Conservation (phyloP, 768 basidiomycete species). For the Coprinopsis cinerea region DNA sequence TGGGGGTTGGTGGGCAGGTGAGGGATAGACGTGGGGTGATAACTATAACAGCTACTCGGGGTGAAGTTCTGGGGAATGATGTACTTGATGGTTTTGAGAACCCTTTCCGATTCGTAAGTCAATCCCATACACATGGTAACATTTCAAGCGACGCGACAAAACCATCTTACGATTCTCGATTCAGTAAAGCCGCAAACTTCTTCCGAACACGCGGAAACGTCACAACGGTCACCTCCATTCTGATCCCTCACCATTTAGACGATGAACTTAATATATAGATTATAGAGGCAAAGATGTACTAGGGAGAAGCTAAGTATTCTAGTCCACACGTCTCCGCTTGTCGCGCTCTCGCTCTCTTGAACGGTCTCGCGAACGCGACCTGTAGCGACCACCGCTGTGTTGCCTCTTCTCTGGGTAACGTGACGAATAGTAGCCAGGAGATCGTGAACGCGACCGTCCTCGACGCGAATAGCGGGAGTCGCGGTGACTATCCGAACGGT, state of each 20-base stretch:
- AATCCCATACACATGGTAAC: no score
- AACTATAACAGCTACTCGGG: no score
- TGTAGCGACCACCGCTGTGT: conserved; percentile 20
- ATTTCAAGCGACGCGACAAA: neutral
- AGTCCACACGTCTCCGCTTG: conserved; percentile 56
- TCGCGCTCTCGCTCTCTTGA: conserved; percentile 29
- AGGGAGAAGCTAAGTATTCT: conserved; percentile 13
- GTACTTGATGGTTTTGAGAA: neutral
- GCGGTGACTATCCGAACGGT: conserved; percentile 16
- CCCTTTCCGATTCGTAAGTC: no score
- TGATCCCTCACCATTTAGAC: no score
- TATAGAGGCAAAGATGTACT: no score
- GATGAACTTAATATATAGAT: no score
- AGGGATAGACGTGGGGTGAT: neutral
- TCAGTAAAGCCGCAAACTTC: no score
- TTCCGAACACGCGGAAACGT: no score
- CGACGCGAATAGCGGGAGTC: conserved; percentile 15
- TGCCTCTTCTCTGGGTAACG: conserved; percentile 20
- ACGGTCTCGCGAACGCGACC: conserved; percentile 23
- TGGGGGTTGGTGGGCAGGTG: neutral
- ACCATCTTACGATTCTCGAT: no score
- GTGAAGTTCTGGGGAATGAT: no score
- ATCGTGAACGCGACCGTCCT: conserved; percentile 5
- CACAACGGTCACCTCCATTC: no score
- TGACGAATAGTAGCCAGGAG: conserved; percentile 5